Conservation (phyloP, 2,329 filamentous ascomycete genomes). For the Verticillium albo-atrum region DNA sequence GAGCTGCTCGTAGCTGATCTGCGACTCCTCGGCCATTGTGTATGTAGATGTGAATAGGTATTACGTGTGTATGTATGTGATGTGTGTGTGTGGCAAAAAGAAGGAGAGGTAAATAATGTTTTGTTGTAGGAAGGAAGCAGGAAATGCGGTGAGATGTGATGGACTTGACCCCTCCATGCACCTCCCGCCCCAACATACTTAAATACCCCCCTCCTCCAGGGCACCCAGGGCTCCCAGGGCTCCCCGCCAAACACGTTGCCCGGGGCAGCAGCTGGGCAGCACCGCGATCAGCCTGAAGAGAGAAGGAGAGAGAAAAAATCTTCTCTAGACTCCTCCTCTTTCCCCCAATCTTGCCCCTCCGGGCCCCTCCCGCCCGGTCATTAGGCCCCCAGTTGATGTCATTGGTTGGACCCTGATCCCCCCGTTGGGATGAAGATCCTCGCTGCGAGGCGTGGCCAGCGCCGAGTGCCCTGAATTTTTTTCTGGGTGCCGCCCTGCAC, state of each 20-base stretch:
- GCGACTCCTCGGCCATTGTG: neutral
- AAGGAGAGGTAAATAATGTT: neutral
- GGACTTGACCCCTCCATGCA: neutral
- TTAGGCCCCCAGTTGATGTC: neutral
- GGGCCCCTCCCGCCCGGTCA: neutral
- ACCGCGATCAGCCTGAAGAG: neutral
- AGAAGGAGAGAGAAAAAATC: neutral
- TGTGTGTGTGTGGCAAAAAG: no score
- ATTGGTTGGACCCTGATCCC: slow-evolving; percentile 1
- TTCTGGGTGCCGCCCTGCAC: neutral
- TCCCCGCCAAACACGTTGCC: neutral
- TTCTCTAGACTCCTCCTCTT: neutral
- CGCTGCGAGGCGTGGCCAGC: neutral
- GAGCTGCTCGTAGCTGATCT: slow-evolving; percentile 71
- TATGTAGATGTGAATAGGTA: neutral
- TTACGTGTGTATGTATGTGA: neutral
- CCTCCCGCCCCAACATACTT: neutral
- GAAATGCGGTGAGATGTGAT: neutral
- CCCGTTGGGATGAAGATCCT: neutral
- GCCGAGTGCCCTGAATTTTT: neutral
- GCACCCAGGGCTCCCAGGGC: neutral
- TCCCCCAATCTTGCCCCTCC: neutral
- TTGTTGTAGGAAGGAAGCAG: neutral
- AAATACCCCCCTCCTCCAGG: neutral
- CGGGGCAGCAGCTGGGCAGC: neutral